Conservation (phyloP, 225 moss, liverwort and hornwort species). For the Sphagnum tenellum region DNA sequence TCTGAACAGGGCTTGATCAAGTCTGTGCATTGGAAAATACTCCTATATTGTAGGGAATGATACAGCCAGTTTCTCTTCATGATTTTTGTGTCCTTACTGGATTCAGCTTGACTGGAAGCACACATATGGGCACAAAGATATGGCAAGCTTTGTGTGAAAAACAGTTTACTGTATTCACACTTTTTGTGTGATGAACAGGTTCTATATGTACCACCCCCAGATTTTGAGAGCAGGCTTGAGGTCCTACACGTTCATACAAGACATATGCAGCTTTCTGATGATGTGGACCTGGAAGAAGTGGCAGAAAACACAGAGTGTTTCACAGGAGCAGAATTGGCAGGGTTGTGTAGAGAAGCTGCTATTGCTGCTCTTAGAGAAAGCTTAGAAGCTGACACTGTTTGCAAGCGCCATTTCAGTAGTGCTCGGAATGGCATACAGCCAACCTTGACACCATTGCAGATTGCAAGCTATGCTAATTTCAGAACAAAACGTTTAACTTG, state of each 20-base stretch:
- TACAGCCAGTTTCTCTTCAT: too few relatives aligned
- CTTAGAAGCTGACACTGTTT: conserved; percentile 40
- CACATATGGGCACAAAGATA: too few relatives aligned
- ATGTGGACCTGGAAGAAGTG: conserved; percentile 50
- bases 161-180: too few relatives aligned
- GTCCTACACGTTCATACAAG: conserved; percentile 67
- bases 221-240: conserved; percentile 74
- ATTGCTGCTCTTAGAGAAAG: conserved; percentile 80
- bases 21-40: neutral
- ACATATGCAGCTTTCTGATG: conserved; percentile 38
- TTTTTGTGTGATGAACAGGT: conserved; percentile 27
- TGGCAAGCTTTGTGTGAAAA: too few relatives aligned
- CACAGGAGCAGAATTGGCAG: conserved; percentile 84
- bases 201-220: conserved; percentile 92
- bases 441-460: conserved; percentile 38
- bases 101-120: too few relatives aligned
- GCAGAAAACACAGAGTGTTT: conserved; percentile 58
- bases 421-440: conserved; percentile 42
- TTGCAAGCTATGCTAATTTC: conserved; percentile 38
- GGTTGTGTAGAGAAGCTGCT: conserved; percentile 76
- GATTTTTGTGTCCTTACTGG: too few relatives aligned
- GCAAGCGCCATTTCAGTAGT: conserved; percentile 44
- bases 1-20: neutral
- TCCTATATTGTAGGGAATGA: too few relatives aligned
- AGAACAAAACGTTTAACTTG: conserved; percentile 7